These are phyloP conservation scores for Aspergillus tubingensis DNA, from an alignment of 2,329 filamentous ascomycete genomes.

Conservation along the genomic window DNA sequence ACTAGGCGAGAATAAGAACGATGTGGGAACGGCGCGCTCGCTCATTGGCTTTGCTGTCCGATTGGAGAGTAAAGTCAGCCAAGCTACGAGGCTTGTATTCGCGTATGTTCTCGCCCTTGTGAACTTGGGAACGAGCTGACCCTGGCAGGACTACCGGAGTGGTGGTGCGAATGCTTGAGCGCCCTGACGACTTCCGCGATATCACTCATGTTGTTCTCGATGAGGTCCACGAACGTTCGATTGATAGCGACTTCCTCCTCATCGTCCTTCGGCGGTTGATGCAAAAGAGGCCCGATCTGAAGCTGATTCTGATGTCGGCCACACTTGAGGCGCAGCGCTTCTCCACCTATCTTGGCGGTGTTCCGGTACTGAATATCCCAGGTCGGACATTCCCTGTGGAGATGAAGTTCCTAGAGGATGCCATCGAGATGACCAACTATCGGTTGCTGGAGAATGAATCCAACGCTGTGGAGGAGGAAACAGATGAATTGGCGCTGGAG, in stretches of 20 bases:
- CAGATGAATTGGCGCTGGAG: slow-evolving; percentile 47
- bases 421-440: slow-evolving; percentile 82
- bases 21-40: slow-evolving; percentile 79
- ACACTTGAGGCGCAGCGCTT: slow-evolving; percentile 93
- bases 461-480: slow-evolving; percentile 46
- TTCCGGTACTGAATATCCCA: slow-evolving; percentile 85
- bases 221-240: slow-evolving; percentile 93
- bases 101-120: slow-evolving; percentile 58
- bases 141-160: slow-evolving; percentile 65
- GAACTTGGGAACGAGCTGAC: slow-evolving; percentile 13
- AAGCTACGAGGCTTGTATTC: slow-evolving; percentile 82
- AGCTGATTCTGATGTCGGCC: slow-evolving; percentile 95
- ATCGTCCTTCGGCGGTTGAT: slow-evolving; percentile 87
- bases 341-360: slow-evolving; percentile 81
- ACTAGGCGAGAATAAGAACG: slow-evolving; percentile 78
- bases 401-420: slow-evolving; percentile 87
- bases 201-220: slow-evolving; percentile 95
- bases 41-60: slow-evolving; percentile 94
- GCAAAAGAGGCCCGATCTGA: slow-evolving; percentile 74
- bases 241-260: slow-evolving; percentile 93
- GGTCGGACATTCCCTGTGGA: slow-evolving; percentile 92
- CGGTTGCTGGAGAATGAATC: slow-evolving; percentile 62
- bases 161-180: slow-evolving; percentile 96
- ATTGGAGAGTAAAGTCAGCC: slow-evolving; percentile 81
- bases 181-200: slow-evolving; percentile 79